A percentile compares a stretch with the other conserved stretches of the same genome.
Conservation (phyloP, 164 flowering plant genomes). For the Chimonanthus praecox region DNA sequence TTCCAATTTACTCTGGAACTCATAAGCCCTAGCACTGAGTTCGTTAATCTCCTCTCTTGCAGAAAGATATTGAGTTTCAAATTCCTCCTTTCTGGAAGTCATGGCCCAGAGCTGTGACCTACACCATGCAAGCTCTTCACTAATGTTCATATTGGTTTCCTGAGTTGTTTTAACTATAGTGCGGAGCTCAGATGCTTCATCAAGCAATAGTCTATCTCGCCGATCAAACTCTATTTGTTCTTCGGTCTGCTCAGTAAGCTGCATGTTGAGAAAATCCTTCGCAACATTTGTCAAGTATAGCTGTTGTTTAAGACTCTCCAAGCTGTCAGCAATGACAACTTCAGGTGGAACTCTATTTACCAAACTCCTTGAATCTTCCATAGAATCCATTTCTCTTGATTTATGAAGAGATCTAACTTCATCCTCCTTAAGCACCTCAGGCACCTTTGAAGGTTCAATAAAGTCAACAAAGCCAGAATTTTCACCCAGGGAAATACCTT, state of each 20-base stretch:
- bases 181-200: constrained; percentile 39
- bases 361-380: constrained; percentile 14
- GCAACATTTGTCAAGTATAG: constrained; percentile 41
- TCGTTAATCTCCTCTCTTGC: constrained; percentile 37
- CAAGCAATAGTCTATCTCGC: constrained; percentile 26
- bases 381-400: constrained; percentile 23
- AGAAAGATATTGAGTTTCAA: constrained; percentile 30
- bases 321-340: constrained; percentile 19
- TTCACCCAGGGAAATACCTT: constrained; percentile 7
- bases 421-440: constrained; percentile 42
- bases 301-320: constrained; percentile 52
- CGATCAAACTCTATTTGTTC: constrained; percentile 34
- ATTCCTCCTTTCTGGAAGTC: constrained; percentile 37
- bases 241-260: constrained; percentile 47
- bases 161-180: constrained; percentile 38
- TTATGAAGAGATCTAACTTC: constrained; percentile 35
- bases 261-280: constrained; percentile 50
- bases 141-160: constrained; percentile 37
- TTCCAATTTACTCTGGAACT: constrained; percentile 43
- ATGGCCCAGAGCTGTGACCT: constrained; percentile 43
- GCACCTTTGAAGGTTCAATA: constrained; percentile 37
- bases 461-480: constrained; percentile 27
- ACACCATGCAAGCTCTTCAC: constrained; percentile 48
- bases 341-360: constrained; percentile 7
- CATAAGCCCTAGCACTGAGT: constrained; percentile 30